phyloP scores from a whole-genome alignment of 31 red algal genomes.

The Porphyra umbilicalis region DNA sequence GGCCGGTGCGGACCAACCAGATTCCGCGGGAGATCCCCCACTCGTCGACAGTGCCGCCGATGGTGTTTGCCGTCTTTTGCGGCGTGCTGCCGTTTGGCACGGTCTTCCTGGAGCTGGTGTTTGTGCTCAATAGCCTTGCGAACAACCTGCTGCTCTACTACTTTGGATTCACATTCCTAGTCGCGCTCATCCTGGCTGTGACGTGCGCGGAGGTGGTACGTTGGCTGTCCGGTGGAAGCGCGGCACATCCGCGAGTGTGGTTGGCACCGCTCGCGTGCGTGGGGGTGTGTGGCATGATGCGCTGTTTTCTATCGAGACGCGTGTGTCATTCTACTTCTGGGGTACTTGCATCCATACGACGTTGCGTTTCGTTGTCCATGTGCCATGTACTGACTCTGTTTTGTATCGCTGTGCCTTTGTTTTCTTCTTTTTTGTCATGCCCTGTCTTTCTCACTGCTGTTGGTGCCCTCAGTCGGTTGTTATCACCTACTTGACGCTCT shows the following conservation, averaged over 20 bases:
- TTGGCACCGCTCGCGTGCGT: too few species aligned
- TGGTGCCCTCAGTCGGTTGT: slow-evolving; percentile 40
- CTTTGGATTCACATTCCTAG: slow-evolving; percentile 79
- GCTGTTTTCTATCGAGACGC: too few species aligned
- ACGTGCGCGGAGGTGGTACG: background rate
- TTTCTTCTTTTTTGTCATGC: background rate
- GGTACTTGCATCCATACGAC: too few species aligned
- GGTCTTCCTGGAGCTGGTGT: slow-evolving; percentile 85
- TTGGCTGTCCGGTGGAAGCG: too few species aligned
- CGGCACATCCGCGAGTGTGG: too few species aligned
- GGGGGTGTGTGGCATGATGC: too few species aligned
- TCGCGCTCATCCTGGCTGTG: slow-evolving; percentile 63
- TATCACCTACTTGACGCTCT: slow-evolving; percentile 73
- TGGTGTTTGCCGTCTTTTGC: slow-evolving; percentile 38
- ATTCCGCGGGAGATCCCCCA: slow-evolving; percentile 75
- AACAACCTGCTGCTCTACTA: slow-evolving; percentile 80
- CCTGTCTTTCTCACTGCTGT: too few species aligned
- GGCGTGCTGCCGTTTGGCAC: slow-evolving; percentile 93
- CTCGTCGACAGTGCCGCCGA: slow-evolving; percentile 24
- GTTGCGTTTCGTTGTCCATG: too few species aligned
- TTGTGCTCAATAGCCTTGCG: slow-evolving; percentile 93
- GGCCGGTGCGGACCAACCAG: slow-evolving; percentile 80
- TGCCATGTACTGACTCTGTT: background rate
- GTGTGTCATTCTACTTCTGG: too few species aligned
- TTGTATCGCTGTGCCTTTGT: background rate